These are phyloP conservation scores for Talaromyces amestolkiae DNA, from an alignment of 2,329 filamentous ascomycete species.

Conservation along the genomic window DNA sequence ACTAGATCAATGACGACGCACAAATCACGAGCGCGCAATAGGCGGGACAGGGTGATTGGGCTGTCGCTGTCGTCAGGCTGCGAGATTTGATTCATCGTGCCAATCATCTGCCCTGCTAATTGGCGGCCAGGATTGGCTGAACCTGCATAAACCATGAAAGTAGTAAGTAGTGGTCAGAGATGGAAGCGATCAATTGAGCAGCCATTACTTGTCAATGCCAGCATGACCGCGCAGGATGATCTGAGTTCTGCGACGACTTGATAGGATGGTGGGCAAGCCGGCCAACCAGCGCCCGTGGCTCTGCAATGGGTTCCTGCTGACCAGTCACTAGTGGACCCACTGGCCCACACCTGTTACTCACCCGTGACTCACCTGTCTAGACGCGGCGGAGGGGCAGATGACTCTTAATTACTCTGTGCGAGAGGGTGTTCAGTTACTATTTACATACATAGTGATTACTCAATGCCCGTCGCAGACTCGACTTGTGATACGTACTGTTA, in stretches of 20 bases:
- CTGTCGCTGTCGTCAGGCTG: conserved; percentile 15
- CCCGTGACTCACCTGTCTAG: conserved; percentile 10
- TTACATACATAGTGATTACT: not conserved
- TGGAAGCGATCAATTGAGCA: not conserved
- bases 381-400: conserved; percentile 1
- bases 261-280: not conserved
- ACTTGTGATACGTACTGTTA: not conserved
- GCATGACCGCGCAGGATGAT: conserved; percentile 15
- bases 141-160: conserved; percentile 8
- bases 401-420: not conserved
- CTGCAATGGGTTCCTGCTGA: conserved; percentile 16
- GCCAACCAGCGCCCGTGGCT: conserved; percentile 4
- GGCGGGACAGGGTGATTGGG: conserved; percentile 9
- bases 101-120: conserved; percentile 7
- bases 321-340: conserved; percentile 9
- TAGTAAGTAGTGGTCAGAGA: not conserved
- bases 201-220: conserved; percentile 8
- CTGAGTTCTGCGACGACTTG: conserved; percentile 7
- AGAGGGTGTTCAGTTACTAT: not conserved
- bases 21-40: conserved; percentile 4
- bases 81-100: conserved; percentile 9
- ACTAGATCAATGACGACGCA: conserved; percentile 5
- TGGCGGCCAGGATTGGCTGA: conserved; percentile 3
- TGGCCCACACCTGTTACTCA: not conserved
- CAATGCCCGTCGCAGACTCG: not conserved